These are phyloP conservation scores for Protomyces arabidopsidicola DNA, from an alignment of 1,139 yeast species.

Conservation along the genomic window DNA sequence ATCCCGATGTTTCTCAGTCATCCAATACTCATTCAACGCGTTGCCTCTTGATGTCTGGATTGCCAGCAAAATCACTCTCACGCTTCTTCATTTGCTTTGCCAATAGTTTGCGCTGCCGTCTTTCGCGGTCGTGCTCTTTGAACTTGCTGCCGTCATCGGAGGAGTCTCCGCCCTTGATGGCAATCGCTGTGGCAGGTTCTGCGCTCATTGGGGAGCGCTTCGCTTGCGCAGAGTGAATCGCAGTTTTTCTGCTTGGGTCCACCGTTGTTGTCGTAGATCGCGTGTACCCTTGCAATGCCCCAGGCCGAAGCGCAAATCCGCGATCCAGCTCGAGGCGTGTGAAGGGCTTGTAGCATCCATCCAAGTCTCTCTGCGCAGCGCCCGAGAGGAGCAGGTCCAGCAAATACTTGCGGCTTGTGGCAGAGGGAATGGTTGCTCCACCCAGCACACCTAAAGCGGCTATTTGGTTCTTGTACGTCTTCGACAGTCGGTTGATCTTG, in stretches of 20 bases:
- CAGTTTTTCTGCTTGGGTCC: neutral
- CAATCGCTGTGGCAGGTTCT: neutral
- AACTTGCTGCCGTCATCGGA: slow-evolving; percentile 21
- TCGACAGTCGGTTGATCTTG: slow-evolving; percentile 17
- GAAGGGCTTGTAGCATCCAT: slow-evolving; percentile 15
- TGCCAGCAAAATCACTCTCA: slow-evolving; percentile 10
- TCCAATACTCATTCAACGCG: neutral
- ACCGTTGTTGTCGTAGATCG: neutral
- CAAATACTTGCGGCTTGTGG: slow-evolving; percentile 4
- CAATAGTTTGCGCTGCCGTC: slow-evolving; percentile 7
- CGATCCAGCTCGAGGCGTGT: slow-evolving; percentile 2
- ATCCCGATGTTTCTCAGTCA: no score
- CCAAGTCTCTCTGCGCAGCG: slow-evolving; percentile 17
- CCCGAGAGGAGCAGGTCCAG: slow-evolving; percentile 14
- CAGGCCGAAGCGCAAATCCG: slow-evolving; percentile 12
- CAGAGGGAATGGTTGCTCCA: slow-evolving; percentile 13
- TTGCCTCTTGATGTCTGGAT: slow-evolving; percentile 13
- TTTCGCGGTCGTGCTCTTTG: slow-evolving; percentile 21
- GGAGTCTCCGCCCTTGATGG: slow-evolving; percentile 4
- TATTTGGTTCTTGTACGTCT: slow-evolving; percentile 26
- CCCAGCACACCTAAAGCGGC: slow-evolving; percentile 10
- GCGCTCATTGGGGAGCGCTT: neutral
- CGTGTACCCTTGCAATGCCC: slow-evolving; percentile 13
- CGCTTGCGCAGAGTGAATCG: neutral
- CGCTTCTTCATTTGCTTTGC: slow-evolving; percentile 9